Conservation (phyloP, 2,329 filamentous ascomycete genomes). For the Cordyceps tenuipes region DNA sequence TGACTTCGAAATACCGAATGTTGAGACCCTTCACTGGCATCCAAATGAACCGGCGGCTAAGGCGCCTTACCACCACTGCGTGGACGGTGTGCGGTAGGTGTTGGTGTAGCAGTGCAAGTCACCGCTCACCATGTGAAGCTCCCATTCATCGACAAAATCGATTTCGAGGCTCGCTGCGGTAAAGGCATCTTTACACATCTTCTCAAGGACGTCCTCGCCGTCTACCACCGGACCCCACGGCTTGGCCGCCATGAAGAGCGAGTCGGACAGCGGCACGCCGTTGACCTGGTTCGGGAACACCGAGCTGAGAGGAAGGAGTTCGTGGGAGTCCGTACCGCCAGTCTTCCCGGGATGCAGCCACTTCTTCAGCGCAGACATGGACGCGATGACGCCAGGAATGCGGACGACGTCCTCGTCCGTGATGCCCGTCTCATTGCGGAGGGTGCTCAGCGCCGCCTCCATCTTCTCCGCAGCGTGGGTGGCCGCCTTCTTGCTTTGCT, state of each 20-base stretch:
- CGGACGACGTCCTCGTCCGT: conserved; percentile 16
- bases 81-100: conserved; percentile 9
- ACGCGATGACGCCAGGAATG: conserved; percentile 12
- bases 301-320: neutral
- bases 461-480: conserved; percentile 10
- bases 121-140: conserved; percentile 16
- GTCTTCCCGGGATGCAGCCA: neutral
- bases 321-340: neutral
- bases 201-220: conserved; percentile 19
- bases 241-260: conserved; percentile 11
- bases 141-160: conserved; percentile 21
- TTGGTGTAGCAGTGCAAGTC: conserved; percentile 23
- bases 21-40: neutral
- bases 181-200: conserved; percentile 18
- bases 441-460: conserved; percentile 15
- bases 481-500: neutral
- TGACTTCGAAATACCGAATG: neutral
- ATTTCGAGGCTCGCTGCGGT: conserved; percentile 16
- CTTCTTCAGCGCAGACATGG: conserved; percentile 1
- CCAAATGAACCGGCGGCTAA: neutral
- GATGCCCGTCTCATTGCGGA: conserved; percentile 18
- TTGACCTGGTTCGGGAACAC: neutral
- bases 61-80: conserved; percentile 15
- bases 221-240: conserved; percentile 20
- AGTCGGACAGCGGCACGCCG: neutral